Percentiles rank a stretch among this genome's conserved stretches.
Conservation (phyloP, 176 grass and related monocot species). For the Neostapfia colusana region DNA sequence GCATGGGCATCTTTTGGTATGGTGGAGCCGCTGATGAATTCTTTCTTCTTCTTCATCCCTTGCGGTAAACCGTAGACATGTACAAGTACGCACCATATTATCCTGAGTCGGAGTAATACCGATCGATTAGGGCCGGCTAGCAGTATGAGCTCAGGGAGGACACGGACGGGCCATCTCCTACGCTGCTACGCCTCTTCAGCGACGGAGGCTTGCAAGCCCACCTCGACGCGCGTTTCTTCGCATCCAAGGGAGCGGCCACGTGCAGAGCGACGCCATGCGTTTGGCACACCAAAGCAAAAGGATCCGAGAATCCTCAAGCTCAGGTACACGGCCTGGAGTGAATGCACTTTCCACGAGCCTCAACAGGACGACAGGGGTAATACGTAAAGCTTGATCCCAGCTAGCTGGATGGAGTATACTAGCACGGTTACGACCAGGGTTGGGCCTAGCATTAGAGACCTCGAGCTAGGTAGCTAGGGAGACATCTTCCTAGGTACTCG, state of each 20-base stretch:
- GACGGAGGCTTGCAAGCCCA: not conserved
- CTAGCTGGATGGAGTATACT: not conserved
- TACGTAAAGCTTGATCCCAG: conserved; percentile 1
- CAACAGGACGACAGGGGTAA: not conserved
- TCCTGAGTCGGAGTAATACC: too few relatives aligned
- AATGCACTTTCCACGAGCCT: not conserved
- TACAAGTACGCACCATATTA: not conserved
- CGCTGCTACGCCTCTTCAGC: not conserved
- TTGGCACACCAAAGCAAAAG: not conserved
- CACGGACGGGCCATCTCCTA: too few relatives aligned
- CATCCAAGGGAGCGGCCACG: conserved; percentile 34
- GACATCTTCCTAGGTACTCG: conserved; percentile 48
- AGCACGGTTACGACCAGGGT: conserved; percentile 4
- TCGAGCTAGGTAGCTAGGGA: not conserved
- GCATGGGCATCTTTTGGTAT: conserved; percentile 50
- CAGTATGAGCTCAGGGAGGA: too few relatives aligned
- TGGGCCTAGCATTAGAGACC: not conserved
- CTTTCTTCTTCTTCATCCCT: too few relatives aligned
- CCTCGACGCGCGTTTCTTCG: not conserved
- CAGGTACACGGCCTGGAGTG: not conserved
- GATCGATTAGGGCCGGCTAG: not conserved
- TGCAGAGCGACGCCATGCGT: not conserved
- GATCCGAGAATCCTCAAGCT: too few relatives aligned
- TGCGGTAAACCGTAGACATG: conserved; percentile 8
- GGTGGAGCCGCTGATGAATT: not conserved